A percentile compares a stretch with the other conserved stretches of the same genome.
Evolutionary conservation across 2,329 filamentous ascomycete genomes (phyloP).

Genomic region (Aspergillus sp.): DNA sequence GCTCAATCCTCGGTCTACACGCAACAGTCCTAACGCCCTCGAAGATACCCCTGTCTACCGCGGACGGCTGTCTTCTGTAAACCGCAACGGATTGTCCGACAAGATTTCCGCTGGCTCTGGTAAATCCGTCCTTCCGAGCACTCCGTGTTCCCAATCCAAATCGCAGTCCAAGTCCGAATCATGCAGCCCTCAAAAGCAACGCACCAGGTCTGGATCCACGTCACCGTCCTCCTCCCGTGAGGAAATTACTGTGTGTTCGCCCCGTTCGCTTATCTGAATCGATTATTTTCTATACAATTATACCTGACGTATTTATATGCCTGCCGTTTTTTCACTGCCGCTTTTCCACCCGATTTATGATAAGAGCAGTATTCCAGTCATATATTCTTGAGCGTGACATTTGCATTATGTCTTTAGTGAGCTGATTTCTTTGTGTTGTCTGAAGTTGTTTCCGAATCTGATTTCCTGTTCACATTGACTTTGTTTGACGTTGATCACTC

Average conservation of each 20-base stretch:
- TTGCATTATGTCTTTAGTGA: not conserved
- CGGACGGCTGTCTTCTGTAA: slow-evolving; percentile 19
- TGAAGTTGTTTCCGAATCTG: not conserved
- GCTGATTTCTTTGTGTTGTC: not conserved
- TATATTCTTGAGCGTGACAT: slow-evolving; percentile 4
- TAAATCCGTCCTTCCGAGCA: slow-evolving; percentile 27
- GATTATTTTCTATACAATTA: not conserved
- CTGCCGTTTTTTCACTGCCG: not conserved
- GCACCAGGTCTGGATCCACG: slow-evolving; percentile 28
- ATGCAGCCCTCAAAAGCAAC: slow-evolving; percentile 37
- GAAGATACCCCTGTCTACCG: slow-evolving; percentile 35
- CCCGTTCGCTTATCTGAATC: slow-evolving; percentile 25
- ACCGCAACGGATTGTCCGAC: slow-evolving; percentile 24
- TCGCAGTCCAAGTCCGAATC: slow-evolving; percentile 20
- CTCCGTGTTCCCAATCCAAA: slow-evolving; percentile 19
- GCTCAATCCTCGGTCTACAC: slow-evolving; percentile 32
- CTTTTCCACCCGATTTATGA: not conserved
- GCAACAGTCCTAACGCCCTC: slow-evolving; percentile 29
- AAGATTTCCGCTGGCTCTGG: slow-evolving; percentile 30
- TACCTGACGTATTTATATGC: not conserved
- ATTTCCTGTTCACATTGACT: not conserved
- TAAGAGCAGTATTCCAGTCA: not conserved
- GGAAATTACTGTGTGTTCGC: slow-evolving; percentile 30
- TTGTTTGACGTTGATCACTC: not conserved
- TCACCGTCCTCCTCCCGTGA: slow-evolving; percentile 35